Conservation (phyloP, 805 yeast genomes). For the Zygosaccharomyces pseudorouxii region DNA sequence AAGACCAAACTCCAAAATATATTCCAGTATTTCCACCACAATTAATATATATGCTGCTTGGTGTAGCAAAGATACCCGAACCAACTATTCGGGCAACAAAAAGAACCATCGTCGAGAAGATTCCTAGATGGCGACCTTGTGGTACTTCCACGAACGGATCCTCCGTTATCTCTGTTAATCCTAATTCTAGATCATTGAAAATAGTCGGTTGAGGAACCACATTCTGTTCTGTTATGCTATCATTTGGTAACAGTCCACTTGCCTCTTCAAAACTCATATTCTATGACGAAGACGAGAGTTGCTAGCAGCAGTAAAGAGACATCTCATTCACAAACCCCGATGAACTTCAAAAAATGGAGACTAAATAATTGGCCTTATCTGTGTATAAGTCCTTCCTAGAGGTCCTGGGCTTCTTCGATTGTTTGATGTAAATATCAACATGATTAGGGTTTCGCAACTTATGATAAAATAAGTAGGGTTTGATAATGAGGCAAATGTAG, state of each 20-base stretch:
- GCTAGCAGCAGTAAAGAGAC: background rate
- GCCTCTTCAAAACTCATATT: conserved; percentile 1
- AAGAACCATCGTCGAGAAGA: conserved; percentile 58
- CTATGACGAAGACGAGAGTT: background rate
- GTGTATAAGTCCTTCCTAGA: background rate
- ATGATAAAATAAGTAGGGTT: background rate
- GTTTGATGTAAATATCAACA: background rate
- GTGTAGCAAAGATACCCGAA: conserved; percentile 72
- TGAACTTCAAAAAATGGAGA: too few species aligned
- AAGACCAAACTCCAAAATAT: conserved; percentile 58
- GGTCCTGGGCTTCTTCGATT: background rate
- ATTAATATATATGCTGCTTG: conserved; percentile 60
- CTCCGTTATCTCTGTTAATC: conserved; percentile 7
- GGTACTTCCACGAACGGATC: conserved; percentile 39
- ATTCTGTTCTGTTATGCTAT: background rate
- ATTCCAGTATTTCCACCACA: conserved; percentile 62
- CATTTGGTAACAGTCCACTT: background rate
- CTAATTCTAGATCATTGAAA: conserved; percentile 5
- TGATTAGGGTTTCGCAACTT: background rate
- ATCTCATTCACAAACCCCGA: background rate
- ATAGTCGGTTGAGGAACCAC: background rate
- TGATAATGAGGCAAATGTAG: background rate
- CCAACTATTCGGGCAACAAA: conserved; percentile 70
- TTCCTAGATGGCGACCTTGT: conserved; percentile 70
- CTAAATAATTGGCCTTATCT: background rate